phyloP scores from a whole-genome alignment of 805 yeast species.

The Tetrapisispora arboricola region DNA sequence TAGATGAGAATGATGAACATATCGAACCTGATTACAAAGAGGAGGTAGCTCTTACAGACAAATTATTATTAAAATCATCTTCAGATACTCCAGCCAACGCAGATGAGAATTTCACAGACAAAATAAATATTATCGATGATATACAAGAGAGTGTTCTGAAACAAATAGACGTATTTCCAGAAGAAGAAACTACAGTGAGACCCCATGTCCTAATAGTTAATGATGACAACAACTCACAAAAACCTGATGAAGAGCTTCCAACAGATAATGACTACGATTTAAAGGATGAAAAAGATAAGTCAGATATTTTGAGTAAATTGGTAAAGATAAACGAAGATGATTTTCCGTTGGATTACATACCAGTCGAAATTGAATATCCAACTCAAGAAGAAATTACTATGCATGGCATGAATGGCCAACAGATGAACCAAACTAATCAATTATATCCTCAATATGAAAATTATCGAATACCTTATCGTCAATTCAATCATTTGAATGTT shows the following conservation, averaged over 20 bases:
- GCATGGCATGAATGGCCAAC: slow-evolving; percentile 6
- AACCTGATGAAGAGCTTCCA: background rate
- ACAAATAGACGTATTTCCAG: background rate
- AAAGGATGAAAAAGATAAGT: background rate
- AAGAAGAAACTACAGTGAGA: background rate
- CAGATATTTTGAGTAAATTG: background rate
- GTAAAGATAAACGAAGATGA: slow-evolving; percentile 40
- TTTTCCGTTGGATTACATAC: slow-evolving; percentile 62
- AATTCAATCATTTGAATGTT: slow-evolving; percentile 4
- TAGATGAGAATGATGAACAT: background rate
- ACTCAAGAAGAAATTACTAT: slow-evolving; percentile 9
- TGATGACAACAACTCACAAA: slow-evolving; percentile 5
- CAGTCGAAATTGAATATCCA: slow-evolving; percentile 32
- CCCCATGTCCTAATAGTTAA: slow-evolving; percentile 8
- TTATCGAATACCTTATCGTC: slow-evolving; percentile 1
- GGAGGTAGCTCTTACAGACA: background rate
- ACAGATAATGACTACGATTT: background rate
- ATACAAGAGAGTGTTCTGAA: background rate
- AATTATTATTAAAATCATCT: background rate
- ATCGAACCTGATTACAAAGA: background rate
- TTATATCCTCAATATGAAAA: background rate
- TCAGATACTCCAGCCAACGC: too few relatives aligned
- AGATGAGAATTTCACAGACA: background rate
- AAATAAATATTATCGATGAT: background rate
- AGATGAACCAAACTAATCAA: slow-evolving; percentile 4